Evolutionary conservation across 768 basidiomycete species (phyloP).

Genomic region (Crepidotus variabilis): DNA sequence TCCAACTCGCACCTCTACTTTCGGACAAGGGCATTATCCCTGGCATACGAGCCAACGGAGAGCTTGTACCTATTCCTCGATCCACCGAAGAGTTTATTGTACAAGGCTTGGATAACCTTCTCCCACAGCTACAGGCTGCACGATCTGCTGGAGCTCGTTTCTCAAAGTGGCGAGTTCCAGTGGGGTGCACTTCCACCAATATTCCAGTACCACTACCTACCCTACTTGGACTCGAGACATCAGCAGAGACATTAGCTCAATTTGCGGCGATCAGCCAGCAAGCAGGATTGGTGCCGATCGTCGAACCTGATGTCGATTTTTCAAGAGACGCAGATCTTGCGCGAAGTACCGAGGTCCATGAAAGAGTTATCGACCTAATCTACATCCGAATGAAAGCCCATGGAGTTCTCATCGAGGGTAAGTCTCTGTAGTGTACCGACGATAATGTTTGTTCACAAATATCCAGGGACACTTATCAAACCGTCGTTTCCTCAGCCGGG

Average conservation of each 20-base stretch:
- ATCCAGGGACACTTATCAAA: conserved; percentile 44
- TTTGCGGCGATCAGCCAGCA: conserved; percentile 50
- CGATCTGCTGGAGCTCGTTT: conserved; percentile 44
- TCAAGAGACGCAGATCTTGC: conserved; percentile 41
- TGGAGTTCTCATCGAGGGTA: conserved; percentile 48
- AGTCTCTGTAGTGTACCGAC: conserved; percentile 4
- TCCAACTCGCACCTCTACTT: conserved; percentile 43
- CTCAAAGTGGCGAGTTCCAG: conserved; percentile 48
- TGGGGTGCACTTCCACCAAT: conserved; percentile 36
- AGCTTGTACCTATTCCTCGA: conserved; percentile 40
- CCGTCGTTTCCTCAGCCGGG: conserved; percentile 51
- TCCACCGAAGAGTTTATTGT: conserved; percentile 44
- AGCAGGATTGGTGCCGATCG: conserved; percentile 48
- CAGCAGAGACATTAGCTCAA: conserved; percentile 43
- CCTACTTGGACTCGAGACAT: conserved; percentile 36
- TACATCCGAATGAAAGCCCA: conserved; percentile 41
- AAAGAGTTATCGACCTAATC: conserved; percentile 40
- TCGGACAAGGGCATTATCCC: conserved; percentile 41
- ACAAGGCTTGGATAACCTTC: conserved; percentile 45
- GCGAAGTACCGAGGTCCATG: conserved; percentile 43
- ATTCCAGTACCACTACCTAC: conserved; percentile 30
- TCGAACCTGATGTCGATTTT: conserved; percentile 52
- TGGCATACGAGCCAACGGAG: conserved; percentile 48
- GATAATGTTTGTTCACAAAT: not conserved
- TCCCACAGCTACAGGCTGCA: conserved; percentile 38